Evolutionary conservation across 306 rosid genomes (phyloP).

Genomic region (Canavalia ensiformis): DNA sequence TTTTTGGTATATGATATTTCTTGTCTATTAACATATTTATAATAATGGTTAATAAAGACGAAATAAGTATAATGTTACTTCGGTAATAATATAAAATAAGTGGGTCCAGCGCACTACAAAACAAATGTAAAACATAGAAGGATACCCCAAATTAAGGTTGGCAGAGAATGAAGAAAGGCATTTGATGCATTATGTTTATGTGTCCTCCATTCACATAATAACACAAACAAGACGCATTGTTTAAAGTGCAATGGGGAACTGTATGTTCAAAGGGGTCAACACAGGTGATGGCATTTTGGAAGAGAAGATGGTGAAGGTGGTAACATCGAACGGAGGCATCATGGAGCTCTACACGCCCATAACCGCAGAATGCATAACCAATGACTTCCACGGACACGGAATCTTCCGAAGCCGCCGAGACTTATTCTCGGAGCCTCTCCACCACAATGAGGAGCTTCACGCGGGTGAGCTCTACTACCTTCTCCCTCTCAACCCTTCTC

Average conservation of each 20-base stretch:
- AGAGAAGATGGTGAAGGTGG: conserved; percentile 60
- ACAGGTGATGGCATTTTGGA: background rate
- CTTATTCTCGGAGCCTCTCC: conserved; percentile 62
- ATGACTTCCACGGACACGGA: conserved; percentile 71
- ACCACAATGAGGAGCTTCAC: conserved; percentile 64
- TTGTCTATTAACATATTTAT: no score
- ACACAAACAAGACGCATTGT: background rate
- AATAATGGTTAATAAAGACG: no score
- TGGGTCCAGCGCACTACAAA: conserved; percentile 51
- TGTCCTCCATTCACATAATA: background rate
- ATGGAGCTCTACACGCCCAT: conserved; percentile 73
- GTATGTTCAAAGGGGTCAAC: conserved; percentile 57
- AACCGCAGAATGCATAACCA: conserved; percentile 61
- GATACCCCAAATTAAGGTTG: background rate
- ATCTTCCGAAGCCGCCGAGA: conserved; percentile 58
- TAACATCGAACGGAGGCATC: conserved; percentile 70
- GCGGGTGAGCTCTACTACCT: conserved; percentile 67
- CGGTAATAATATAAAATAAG: background rate
- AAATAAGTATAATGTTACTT: background rate
- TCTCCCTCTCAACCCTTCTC: conserved; percentile 63
- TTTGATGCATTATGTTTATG: conserved; percentile 51
- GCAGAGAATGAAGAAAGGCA: conserved; percentile 56
- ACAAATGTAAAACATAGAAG: background rate
- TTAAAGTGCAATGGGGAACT: conserved; percentile 63
- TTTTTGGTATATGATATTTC: no score